A percentile compares a stretch with the other conserved stretches of the same genome.
Conservation (phyloP, 2,329 filamentous ascomycete species). For the Neodidymelliopsis sp. region DNA sequence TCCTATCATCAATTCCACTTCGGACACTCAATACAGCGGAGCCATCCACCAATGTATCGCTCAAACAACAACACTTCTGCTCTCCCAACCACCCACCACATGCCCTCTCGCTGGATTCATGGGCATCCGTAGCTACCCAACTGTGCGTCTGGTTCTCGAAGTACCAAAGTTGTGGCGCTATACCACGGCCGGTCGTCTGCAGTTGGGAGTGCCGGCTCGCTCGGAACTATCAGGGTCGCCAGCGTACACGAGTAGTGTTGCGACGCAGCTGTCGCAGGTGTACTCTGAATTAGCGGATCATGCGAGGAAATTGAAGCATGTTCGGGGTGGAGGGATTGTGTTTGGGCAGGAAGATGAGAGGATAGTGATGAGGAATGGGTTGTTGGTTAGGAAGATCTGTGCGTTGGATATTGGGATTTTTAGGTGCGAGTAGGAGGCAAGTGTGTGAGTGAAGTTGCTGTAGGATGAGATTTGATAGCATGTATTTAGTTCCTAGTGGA, state of each 20-base stretch:
- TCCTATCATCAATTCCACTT: no score
- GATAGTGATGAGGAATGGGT: neutral
- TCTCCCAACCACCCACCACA: slow-evolving; percentile 3
- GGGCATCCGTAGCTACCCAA: slow-evolving; percentile 1
- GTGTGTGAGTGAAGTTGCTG: no score
- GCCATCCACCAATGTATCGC: slow-evolving; percentile 2
- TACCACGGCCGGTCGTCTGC: neutral
- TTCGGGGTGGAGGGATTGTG: slow-evolving; percentile 12
- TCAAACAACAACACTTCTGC: slow-evolving; percentile 5
- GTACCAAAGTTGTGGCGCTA: slow-evolving; percentile 3
- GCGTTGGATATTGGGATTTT: slow-evolving; percentile 14
- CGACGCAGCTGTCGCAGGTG: slow-evolving; percentile 4
- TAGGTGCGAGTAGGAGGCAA: no score
- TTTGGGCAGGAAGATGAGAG: slow-evolving; percentile 14
- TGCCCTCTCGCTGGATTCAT: slow-evolving; percentile 12
- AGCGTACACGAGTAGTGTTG: neutral
- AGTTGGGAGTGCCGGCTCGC: neutral
- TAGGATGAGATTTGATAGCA: no score
- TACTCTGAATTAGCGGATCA: neutral
- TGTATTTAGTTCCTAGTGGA: no score
- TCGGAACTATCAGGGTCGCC: slow-evolving; percentile 1
- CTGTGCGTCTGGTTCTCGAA: slow-evolving; percentile 7
- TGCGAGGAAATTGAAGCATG: neutral
- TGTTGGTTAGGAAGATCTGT: slow-evolving; percentile 4
- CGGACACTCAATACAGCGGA: neutral